Evolutionary conservation across 78 protist species (phyloP), one percentile per base, ranked within the genome.

Genomic region (Tieghemostelium lacteum): DNA sequence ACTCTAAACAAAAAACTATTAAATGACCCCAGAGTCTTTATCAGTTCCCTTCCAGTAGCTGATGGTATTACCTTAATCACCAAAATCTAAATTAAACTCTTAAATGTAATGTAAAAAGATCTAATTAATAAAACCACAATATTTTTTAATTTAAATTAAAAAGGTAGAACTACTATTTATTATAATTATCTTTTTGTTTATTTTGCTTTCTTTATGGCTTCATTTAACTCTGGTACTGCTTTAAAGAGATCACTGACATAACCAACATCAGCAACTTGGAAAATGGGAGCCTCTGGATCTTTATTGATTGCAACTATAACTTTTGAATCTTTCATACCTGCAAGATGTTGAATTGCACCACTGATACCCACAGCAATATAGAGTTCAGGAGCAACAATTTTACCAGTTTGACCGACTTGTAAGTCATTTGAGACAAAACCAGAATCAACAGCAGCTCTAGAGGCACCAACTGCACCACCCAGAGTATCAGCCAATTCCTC

Each of bases 291-390:
- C 36, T 98, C 99, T 36, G 97, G 78, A 58, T 98, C 99, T 85
- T 97, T 98, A 98, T 98, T 98, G 94, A 98, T 94, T 63, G 98
- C 98, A 2, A 98, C 99, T 26, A 98, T 97, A 40, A 92, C 94
- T 95, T 98, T 98, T 69, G 94, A 70, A 96, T 98, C 99, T 95
- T 98, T 98, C 99, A 98, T 98, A 54, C 99, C 99, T 1, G 99
- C 98, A 17, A 97, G 61, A 78, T 98, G 99, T 80, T 97, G 98
- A 85, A 98, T 96, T 69, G 99, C 99, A 37, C 99, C 99, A 20
- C 97, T 92, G 96, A 98, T 96, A 54, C 99, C 99, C 33, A 96
- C 96, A 10, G 98, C 99, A 31, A 98, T 58, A 94, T 98, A 98
- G 72, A 98, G 95, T 57, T 97, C 95, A 26, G 99, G 99, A 33